A percentile compares a stretch with the other conserved stretches of the same genome.
Conservation (phyloP, 331 rosid genomes). For the Telfairia occidentalis region DNA sequence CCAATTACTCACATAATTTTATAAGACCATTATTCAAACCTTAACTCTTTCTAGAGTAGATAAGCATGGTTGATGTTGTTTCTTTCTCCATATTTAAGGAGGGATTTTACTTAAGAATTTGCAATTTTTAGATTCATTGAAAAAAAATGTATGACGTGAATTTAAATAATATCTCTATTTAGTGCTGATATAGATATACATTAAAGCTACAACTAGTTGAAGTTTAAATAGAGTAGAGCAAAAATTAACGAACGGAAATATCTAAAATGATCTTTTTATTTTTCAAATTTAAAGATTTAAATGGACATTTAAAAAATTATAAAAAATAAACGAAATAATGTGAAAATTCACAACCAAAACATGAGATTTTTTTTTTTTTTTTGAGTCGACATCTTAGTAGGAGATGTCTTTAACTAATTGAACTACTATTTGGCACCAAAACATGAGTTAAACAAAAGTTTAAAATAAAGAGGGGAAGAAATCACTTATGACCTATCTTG, state of each 20-base stretch:
- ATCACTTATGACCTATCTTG: no score
- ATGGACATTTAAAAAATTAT: not conserved
- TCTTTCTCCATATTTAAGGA: not conserved
- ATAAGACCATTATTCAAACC: not conserved
- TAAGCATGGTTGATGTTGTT: slow-evolving; percentile 10
- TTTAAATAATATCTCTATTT: no score
- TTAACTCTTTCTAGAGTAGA: not conserved
- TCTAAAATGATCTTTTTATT: no score
- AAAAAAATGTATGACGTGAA: not conserved
- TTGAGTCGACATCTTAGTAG: no score
- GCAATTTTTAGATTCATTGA: no score
- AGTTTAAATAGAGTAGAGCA: not conserved
- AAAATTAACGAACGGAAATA: not conserved
- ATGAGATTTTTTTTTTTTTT: no score
- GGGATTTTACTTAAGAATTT: not conserved
- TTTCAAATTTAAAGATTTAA: not conserved
- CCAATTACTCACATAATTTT: not conserved
- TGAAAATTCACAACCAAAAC: no score
- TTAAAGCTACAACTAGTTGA: no score
- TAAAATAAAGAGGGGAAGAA: not conserved
- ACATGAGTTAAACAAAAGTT: not conserved
- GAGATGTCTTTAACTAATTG: no score
- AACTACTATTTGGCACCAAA: no score
- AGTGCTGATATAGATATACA: no score
- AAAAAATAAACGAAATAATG: no score